Evolutionary conservation across 2,329 filamentous ascomycete species (phyloP).

Genomic region (Ophiostoma angusticollis): DNA sequence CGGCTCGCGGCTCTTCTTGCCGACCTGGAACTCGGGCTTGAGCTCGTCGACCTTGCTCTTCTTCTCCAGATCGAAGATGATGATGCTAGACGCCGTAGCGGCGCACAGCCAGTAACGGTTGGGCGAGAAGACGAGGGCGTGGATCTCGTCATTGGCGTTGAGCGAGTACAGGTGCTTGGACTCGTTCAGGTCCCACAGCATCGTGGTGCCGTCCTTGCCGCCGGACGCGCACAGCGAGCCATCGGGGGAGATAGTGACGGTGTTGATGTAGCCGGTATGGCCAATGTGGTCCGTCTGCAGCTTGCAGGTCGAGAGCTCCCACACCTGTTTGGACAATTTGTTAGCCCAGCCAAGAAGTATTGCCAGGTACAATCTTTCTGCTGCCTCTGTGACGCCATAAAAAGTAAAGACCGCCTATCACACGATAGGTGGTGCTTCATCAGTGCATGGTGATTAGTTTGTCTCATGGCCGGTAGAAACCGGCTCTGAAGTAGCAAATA

Average conservation of each 20-base stretch:
- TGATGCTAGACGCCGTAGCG: slow-evolving; percentile 93
- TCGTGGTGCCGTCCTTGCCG: slow-evolving; percentile 99
- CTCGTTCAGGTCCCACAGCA: slow-evolving; percentile 99
- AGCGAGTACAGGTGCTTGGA: slow-evolving; percentile 99
- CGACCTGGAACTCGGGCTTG: slow-evolving; percentile 92
- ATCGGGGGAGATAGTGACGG: slow-evolving; percentile 98
- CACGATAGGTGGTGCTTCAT: no score
- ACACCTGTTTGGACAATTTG: slow-evolving; percentile 70
- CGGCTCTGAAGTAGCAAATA: slow-evolving; percentile 99
- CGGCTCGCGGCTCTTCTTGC: slow-evolving; percentile 98
- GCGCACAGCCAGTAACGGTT: slow-evolving; percentile 99
- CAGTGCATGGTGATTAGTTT: slow-evolving; percentile 66
- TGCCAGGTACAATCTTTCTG: no score
- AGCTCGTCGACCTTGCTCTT: slow-evolving; percentile 99
- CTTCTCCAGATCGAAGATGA: slow-evolving; percentile 99
- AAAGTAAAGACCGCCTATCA: no score
- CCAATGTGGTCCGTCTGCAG: slow-evolving; percentile 99
- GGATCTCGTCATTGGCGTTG: slow-evolving; percentile 98
- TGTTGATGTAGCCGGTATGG: slow-evolving; percentile 99
- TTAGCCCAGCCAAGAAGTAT: no score
- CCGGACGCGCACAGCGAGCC: slow-evolving; percentile 97
- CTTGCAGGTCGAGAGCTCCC: slow-evolving; percentile 98
- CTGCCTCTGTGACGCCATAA: no score
- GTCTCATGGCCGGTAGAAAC: slow-evolving; percentile 81
- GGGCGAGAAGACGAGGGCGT: slow-evolving; percentile 98